These are phyloP conservation scores for Pugionium cornutum DNA, from an alignment of 345 rosid genomes.

Conservation along the genomic window DNA sequence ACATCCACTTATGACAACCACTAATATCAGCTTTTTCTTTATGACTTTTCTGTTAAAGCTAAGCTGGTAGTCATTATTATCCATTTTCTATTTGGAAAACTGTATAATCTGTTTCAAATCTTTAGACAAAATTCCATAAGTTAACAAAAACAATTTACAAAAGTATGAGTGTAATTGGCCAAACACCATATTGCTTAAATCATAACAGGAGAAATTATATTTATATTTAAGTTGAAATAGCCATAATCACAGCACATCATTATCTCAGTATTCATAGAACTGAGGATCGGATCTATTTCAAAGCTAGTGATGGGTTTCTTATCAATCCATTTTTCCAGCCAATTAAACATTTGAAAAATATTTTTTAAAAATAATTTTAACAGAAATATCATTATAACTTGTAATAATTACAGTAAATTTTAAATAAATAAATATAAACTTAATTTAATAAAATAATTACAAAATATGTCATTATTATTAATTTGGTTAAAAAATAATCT, in stretches of 20 bases:
- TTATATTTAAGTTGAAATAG: not conserved
- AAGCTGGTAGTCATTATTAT: conserved; percentile 29
- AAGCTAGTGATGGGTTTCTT: not conserved
- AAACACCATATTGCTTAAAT: conserved; percentile 27
- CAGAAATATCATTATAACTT: too few relatives aligned
- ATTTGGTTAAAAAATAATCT: too few relatives aligned
- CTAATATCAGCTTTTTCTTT: conserved; percentile 39
- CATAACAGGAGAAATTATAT: conserved; percentile 9
- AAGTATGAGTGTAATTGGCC: conserved; percentile 40
- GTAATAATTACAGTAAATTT: too few relatives aligned
- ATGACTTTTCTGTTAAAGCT: conserved; percentile 37
- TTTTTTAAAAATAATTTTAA: too few relatives aligned
- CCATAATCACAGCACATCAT: conserved; percentile 32
- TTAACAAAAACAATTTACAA: conserved; percentile 16
- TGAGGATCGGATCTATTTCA: too few relatives aligned
- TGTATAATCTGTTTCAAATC: conserved; percentile 36
- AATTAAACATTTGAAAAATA: conserved; percentile 14
- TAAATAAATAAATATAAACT: too few relatives aligned
- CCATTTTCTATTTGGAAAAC: conserved; percentile 32
- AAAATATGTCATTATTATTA: too few relatives aligned
- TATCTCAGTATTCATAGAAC: conserved; percentile 12
- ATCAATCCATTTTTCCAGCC: conserved; percentile 23
- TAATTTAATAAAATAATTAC: too few relatives aligned
- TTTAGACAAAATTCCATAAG: conserved; percentile 39
- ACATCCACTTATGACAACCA: conserved; percentile 40